phyloP scores from a whole-genome alignment of 257 asterid genomes.

The Anisodus tanguticus region DNA sequence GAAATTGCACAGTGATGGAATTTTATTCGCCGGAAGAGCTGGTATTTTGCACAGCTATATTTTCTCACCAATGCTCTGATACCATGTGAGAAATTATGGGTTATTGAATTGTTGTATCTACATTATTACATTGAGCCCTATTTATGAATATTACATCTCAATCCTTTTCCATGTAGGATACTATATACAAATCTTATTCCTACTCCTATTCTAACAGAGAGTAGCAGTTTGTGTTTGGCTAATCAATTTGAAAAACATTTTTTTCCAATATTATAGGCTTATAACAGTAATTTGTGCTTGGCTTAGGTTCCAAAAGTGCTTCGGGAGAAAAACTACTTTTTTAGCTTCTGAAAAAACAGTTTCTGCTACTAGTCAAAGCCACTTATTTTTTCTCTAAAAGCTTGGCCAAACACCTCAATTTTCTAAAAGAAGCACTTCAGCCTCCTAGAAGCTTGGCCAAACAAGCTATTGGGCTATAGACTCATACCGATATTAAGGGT shows the following conservation, averaged over 20 bases:
- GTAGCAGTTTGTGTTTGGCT: neutral
- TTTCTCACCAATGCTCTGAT: no score
- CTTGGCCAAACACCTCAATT: neutral
- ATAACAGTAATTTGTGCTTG: neutral
- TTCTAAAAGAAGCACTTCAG: no score
- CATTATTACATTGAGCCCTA: no score
- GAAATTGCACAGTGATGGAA: no score
- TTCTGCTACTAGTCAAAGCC: neutral
- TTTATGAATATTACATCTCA: no score
- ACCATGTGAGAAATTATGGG: no score
- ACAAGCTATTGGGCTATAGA: neutral
- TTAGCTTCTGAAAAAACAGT: neutral
- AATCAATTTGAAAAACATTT: neutral
- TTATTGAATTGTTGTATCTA: no score
- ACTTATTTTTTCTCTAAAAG: neutral
- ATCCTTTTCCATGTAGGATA: no score
- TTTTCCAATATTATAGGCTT: neutral
- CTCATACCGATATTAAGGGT: slow-evolving; percentile 70
- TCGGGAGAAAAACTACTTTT: neutral
- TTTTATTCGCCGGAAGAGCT: no score
- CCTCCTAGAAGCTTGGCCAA: neutral
- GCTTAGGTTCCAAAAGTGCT: neutral
- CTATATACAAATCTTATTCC: no score
- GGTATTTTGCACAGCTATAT: no score
- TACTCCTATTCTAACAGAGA: no score